Evolutionary conservation across 441 rosid species (phyloP).

Genomic region (Pelargonium fulgidum): DNA sequence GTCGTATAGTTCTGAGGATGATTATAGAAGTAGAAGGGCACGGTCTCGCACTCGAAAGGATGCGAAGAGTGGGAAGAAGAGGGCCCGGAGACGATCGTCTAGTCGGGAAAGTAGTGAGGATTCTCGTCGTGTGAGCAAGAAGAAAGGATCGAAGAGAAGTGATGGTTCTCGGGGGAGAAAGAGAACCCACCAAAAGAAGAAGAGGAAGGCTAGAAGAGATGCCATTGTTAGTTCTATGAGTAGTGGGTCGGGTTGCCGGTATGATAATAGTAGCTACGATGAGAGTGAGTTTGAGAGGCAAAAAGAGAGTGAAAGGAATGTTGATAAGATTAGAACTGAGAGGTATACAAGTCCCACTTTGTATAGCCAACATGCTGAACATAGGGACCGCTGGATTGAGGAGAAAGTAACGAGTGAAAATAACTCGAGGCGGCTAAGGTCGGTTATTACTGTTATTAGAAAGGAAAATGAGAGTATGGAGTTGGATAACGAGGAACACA

Average conservation of each 20-base stretch:
- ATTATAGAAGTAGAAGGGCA: constrained; percentile 38
- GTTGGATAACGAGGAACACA: constrained; percentile 30
- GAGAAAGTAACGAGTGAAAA: constrained; percentile 32
- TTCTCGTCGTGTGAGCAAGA: constrained; percentile 27
- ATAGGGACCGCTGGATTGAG: constrained; percentile 27
- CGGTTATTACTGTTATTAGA: constrained; percentile 41
- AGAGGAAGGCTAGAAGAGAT: constrained; percentile 38
- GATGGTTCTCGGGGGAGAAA: constrained; percentile 26
- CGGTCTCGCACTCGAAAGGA: constrained; percentile 31
- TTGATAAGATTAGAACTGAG: not conserved
- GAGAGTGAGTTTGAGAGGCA: constrained; percentile 40
- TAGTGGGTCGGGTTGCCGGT: constrained; percentile 28
- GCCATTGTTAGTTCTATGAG: constrained; percentile 34
- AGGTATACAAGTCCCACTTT: constrained; percentile 16
- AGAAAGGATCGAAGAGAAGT: constrained; percentile 35
- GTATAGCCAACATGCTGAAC: constrained; percentile 23
- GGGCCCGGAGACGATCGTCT: constrained; percentile 34
- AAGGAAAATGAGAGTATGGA: constrained; percentile 29
- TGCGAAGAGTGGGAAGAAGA: constrained; percentile 45
- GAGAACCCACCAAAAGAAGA: constrained; percentile 22
- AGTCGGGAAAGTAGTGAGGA: constrained; percentile 33
- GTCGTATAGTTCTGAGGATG: constrained; percentile 46
- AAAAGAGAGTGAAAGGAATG: not conserved
- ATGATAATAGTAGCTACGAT: constrained; percentile 21
- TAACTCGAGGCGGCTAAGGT: constrained; percentile 44